A percentile compares a stretch with the other conserved stretches of the same genome.
These are phyloP conservation scores for Phytopythium helicoides DNA, from an alignment of 352 stramenopile genomes.

Conservation along the genomic window DNA sequence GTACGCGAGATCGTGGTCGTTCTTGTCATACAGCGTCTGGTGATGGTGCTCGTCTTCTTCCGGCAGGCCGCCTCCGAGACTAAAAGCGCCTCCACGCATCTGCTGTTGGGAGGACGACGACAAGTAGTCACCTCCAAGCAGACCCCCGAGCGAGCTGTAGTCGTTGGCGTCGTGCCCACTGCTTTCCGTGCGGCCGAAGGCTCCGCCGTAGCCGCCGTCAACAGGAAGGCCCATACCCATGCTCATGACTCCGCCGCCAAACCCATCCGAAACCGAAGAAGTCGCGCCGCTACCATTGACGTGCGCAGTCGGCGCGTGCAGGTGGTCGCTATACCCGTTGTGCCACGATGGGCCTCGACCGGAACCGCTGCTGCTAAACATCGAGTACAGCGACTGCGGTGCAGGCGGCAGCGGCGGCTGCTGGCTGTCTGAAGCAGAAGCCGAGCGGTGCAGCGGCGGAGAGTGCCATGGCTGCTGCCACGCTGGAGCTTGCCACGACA, in stretches of 20 bases:
- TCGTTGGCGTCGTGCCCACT: conserved; percentile 15
- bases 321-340: conserved; percentile 13
- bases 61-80: conserved; percentile 18
- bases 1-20: conserved; percentile 20
- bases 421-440: conserved; percentile 13
- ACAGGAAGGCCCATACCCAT: conserved; percentile 39
- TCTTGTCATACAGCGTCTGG: conserved; percentile 2
- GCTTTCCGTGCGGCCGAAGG: conserved; percentile 25
- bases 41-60: conserved; percentile 12
- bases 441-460: conserved; percentile 27
- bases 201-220: conserved; percentile 26
- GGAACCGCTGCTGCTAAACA: conserved; percentile 39
- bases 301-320: conserved; percentile 11
- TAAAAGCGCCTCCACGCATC: conserved; percentile 26
- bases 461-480: conserved; percentile 60
- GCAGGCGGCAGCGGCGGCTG: conserved; percentile 35
- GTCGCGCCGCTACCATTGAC: conserved; percentile 7
- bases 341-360: conserved; percentile 1
- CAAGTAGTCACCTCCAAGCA: conserved; percentile 58
- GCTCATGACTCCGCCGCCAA: conserved; percentile 44
- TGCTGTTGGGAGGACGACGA: conserved; percentile 28
- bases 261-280: conserved; percentile 30
- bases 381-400: conserved; percentile 49
- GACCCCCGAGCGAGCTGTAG: conserved; percentile 62
- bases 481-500: conserved; percentile 50